A percentile compares a stretch with the other conserved stretches of the same genome.
Evolutionary conservation across 2,329 filamentous ascomycete species (phyloP).

Genomic region (Aspergillus sp.): DNA sequence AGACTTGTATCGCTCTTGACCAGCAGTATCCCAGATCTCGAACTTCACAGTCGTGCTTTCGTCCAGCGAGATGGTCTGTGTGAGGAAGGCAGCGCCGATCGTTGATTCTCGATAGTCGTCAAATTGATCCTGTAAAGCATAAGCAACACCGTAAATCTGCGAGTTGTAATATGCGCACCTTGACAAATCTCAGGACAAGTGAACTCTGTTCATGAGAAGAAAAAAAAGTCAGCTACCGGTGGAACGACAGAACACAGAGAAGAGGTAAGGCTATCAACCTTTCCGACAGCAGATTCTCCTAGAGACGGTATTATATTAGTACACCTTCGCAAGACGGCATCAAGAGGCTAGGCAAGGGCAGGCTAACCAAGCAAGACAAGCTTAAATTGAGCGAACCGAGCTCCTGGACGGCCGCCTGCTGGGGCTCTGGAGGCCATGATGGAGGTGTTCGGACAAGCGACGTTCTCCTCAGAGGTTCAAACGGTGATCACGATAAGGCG

Average conservation of each 20-base stretch:
- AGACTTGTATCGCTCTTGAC: conserved; percentile 98
- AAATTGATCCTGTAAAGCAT: conserved; percentile 81
- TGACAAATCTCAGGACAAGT: conserved; percentile 96
- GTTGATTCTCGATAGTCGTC: conserved; percentile 98
- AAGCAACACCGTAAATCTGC: not conserved
- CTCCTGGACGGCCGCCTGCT: conserved; percentile 68
- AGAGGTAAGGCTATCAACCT: conserved; percentile 61
- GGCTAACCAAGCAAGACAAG: conserved; percentile 88
- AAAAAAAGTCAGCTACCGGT: conserved; percentile 35
- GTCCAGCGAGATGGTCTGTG: conserved; percentile 97
- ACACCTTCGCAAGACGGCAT: conserved; percentile 2
- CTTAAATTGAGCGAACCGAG: conserved; percentile 98
- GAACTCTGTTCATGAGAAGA: conserved; percentile 71
- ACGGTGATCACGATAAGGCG: not conserved
- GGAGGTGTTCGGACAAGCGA: conserved; percentile 29
- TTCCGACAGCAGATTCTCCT: conserved; percentile 99
- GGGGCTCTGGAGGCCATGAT: conserved; percentile 85
- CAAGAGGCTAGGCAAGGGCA: conserved; percentile 8
- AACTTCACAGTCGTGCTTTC: conserved; percentile 99
- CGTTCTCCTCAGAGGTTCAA: conserved; percentile 13
- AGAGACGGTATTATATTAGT: conserved; percentile 28
- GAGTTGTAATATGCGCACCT: conserved; percentile 61
- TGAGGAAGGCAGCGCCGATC: conserved; percentile 97
- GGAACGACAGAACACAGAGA: conserved; percentile 17
- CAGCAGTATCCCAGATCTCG: conserved; percentile 99